These are phyloP conservation scores for Trichomonas vaginalis DNA, from an alignment of 208 protist genomes.

Conservation along the genomic window DNA sequence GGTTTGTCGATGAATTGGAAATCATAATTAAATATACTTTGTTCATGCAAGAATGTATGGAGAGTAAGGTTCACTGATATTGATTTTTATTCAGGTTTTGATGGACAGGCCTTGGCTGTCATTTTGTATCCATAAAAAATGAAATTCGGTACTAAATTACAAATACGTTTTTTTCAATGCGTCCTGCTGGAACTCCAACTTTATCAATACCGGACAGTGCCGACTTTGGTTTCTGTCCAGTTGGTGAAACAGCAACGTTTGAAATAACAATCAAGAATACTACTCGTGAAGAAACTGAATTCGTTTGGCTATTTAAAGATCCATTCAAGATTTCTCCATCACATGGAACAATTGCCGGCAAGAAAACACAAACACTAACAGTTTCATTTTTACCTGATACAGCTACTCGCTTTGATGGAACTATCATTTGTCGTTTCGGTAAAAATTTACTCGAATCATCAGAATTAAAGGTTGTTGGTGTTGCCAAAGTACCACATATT, in stretches of 20 bases:
- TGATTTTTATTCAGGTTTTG: too few species aligned
- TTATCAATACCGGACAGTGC: neutral
- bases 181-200: neutral
- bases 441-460: neutral
- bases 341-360: neutral
- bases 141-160: too few species aligned
- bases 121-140: too few species aligned
- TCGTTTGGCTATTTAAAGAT: constrained; percentile 1
- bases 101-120: too few species aligned
- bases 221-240: neutral
- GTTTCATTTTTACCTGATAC: neutral
- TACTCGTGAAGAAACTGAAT: neutral
- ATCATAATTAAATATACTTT: too few species aligned
- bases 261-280: neutral
- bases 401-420: neutral
- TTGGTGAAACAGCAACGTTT: neutral
- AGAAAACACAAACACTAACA: neutral
- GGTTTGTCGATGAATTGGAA: too few species aligned
- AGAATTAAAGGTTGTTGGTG: neutral
- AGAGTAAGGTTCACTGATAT: too few species aligned
- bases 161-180: too few species aligned
- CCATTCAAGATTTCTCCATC: neutral
- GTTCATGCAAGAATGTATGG: too few species aligned
- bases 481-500: neutral
- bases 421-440: neutral